Base-by-base conservation (phyloP, 1,139 yeast species). In the Geotrichum reessii region DNA sequence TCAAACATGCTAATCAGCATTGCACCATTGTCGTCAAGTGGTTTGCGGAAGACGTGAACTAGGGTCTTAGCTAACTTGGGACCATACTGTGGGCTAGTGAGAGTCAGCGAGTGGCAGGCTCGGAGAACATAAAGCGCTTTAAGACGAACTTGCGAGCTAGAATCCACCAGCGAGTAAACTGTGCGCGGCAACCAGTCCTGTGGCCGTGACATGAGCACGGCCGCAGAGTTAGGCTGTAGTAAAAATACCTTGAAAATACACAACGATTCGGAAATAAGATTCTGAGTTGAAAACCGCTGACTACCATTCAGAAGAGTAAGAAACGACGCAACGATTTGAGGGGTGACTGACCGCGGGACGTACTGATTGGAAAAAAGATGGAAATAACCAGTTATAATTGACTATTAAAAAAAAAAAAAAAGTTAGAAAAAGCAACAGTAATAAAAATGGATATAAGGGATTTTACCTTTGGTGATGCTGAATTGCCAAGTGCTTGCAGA, bases 311-410 rank as follows among this genome's bases (percentile, higher is more conserved):
- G 59, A 9, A 64, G 61, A 0, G 52, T 27, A 12, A 66, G 60
- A 33, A 67, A 59, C 28, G 66, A 51, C 17, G 53, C 14, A 7
- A 64, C 65, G 55, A 65, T 62, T 22, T 65, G 68, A n/a, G 59
- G 56, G 7, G 63, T 50, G 40, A 67, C 44, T 2, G 66, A 56
- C 47, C 62, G 55, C 9, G 68, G 67, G 24, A 65, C 56, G 33
- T 63, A 58, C 52, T 66, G 70, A 49, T 63, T 64, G 46, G 65
- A 64, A 56, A 68, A 63, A 22, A 68, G 62, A 60, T 67, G 70
- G 47, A 67, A 59, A 44, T 66, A 66, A 11, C 65, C 66, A 11
- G 67, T 68, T 12, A 66, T 58, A 17, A 67, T 63, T 5, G 66
- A 60, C 59, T 67, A 60, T 4, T 17, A 21, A 40, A 47, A n/a